Evolutionary conservation across 1,139 yeast genomes (phyloP), one percentile per base, ranked within the genome.

Genomic region (Protomyces arabidopsidicola): DNA sequence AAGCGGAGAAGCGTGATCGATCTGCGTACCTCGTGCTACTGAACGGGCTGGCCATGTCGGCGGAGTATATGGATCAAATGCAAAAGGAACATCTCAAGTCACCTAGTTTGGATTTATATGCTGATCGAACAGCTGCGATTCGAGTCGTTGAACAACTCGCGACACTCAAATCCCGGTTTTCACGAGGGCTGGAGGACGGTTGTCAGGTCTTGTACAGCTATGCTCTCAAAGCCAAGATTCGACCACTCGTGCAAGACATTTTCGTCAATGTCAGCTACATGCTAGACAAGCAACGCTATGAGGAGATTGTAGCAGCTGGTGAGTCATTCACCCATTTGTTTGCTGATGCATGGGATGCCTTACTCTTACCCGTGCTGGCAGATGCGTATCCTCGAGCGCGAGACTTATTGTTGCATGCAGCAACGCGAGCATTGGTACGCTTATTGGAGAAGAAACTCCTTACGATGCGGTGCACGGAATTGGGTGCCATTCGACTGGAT

Each of bases 401-500:
- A 76, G 76, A 75, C 42, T 80, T 79, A 60, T 75, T 89, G 48
- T 75, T 88, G 48, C 74, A 81, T 16, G 75, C 84, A 2, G 84
- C 87, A 1, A 81, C 84, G 8, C 79, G 79, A 45, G 70, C 77
- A 20, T 74, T 79, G 72, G 75, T 84, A 71, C 68, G 81, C 67
- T 72, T 85, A 51, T 71, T 89, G 3, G 97, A 91, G 71, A 80
- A 82, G 69, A 85, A 85, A 70, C 77, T 93, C 51, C 82, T 90
- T 82, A 69, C 79, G 3, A 78, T 88, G 62, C 83, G 81, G 66
- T 84, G 90, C 67, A 90, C 88, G 70, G 96, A 88, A 69, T 76
- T 88, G 58, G 98, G 98, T 0, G 86, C 96, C 0, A 81, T 90
- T 42, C 87, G 86, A 68, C 77, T 95, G 60, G 98, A 95, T 70